Percentiles rank a stretch among this genome's conserved stretches.
Conservation (phyloP, 2,329 filamentous ascomycete genomes). For the Pseudopyricularia javanii region DNA sequence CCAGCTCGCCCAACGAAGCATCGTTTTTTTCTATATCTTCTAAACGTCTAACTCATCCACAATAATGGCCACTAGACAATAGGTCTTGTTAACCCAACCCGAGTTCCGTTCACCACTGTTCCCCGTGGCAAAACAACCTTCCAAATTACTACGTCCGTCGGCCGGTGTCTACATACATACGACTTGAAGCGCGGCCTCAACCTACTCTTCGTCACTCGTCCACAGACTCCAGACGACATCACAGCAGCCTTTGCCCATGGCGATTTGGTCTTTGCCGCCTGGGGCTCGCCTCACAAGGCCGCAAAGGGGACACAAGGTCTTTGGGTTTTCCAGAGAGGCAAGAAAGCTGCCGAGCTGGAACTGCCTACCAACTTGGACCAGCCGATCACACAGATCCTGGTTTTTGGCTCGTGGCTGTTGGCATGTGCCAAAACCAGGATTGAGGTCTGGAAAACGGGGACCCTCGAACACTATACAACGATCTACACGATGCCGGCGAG, state of each 20-base stretch:
- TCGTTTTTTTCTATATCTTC: not conserved
- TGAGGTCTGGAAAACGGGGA: slow-evolving; percentile 79
- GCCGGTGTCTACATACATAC: slow-evolving; percentile 85
- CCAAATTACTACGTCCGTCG: slow-evolving; percentile 92
- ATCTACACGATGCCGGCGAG: slow-evolving; percentile 47
- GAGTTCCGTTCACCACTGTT: slow-evolving; percentile 79
- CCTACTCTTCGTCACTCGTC: slow-evolving; percentile 83
- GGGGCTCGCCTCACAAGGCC: slow-evolving; percentile 45
- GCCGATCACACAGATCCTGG: slow-evolving; percentile 63
- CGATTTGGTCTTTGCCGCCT: slow-evolving; percentile 77
- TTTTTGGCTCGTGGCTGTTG: slow-evolving; percentile 87
- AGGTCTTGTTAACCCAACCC: slow-evolving; percentile 82
- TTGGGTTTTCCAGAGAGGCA: slow-evolving; percentile 88
- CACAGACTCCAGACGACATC: slow-evolving; percentile 75
- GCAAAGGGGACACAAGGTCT: slow-evolving; percentile 48
- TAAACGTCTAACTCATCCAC: not conserved
- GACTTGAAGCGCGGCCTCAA: slow-evolving; percentile 83
- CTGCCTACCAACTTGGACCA: slow-evolving; percentile 53
- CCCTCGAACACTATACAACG: slow-evolving; percentile 82
- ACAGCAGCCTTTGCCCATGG: slow-evolving; percentile 84
- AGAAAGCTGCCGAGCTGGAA: slow-evolving; percentile 65
- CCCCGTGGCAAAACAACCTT: slow-evolving; percentile 90
- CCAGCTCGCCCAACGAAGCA: not conserved
- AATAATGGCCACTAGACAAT: too few species aligned
- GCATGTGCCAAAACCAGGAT: slow-evolving; percentile 64